Base-by-base conservation (phyloP, 768 basidiomycete species). In the Tephrocybe sp. region DNA sequence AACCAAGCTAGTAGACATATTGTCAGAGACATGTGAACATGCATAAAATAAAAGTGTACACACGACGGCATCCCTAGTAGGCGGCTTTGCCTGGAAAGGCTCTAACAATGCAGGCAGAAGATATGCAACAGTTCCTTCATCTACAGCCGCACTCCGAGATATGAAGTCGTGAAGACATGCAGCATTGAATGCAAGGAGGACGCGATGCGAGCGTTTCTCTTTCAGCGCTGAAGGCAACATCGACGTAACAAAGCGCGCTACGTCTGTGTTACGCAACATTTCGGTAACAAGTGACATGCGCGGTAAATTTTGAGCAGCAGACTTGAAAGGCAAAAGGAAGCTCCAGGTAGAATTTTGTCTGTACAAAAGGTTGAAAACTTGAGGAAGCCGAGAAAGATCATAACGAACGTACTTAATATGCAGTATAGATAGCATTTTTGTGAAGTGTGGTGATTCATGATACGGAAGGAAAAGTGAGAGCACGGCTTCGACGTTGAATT, bases 391-490 rank as follows among this genome's bases (percentile, higher is more conserved):
- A 49, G 12, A 22, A 35, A 9, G 13, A 9, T 35, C 22, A 5
- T 38, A 26, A 13, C 23, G 22, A 17, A 71, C 82, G 20, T 57
- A 90, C 89, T 78, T 75, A 50, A 92, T 78, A 59, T 86, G 80
- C 47, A 98, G 71, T 59, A 99, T 92, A 2, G 89, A 83, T 20
- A 97, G 74, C 78, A 98, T 91, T 60, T 97, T 96, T 8, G 87
- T 79, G 67, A 98, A 98, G 65, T 98, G 93, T 0, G 90, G 85
- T 4, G 95, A 89, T 58, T 95, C 92, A 61, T 98, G 93, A 64
- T 96, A 98, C 0, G 97, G 97, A 26, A 98, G 71, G 68, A 98
- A 98, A 19, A 93, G 73, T 7, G 84, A 70, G 5, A 98, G 75
- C 22, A 94, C 63, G 19, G 79, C 77, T 48, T 87, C 79, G 48